Evolutionary conservation across 2,329 filamentous ascomycete species (phyloP).

Genomic region (Colletotrichum cuscutae): DNA sequence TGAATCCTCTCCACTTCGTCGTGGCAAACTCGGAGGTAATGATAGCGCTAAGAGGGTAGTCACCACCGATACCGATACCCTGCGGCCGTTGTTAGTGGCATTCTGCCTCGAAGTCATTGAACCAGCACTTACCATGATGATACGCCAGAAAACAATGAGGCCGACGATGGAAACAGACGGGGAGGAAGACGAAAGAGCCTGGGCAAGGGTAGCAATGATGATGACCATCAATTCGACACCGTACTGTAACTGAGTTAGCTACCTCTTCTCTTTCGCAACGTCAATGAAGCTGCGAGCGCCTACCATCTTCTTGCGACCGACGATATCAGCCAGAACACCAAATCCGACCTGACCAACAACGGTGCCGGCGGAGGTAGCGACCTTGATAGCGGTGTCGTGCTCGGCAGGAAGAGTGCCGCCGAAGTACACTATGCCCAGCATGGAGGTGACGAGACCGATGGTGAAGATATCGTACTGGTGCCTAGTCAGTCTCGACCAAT

Average conservation of each 20-base stretch:
- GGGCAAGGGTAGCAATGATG: slow-evolving; percentile 80
- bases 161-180: slow-evolving; percentile 71
- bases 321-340: slow-evolving; percentile 79
- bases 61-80: slow-evolving; percentile 61
- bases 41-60: slow-evolving; percentile 74
- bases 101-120: background rate
- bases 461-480: slow-evolving; percentile 80
- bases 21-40: slow-evolving; percentile 75
- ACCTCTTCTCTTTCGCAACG: slow-evolving; percentile 19
- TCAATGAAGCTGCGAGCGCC: slow-evolving; percentile 3
- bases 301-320: slow-evolving; percentile 75
- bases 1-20: slow-evolving; percentile 70
- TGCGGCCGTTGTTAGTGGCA: background rate
- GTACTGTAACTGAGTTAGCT: slow-evolving; percentile 66
- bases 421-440: slow-evolving; percentile 84
- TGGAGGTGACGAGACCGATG: slow-evolving; percentile 76
- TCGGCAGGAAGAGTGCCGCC: slow-evolving; percentile 69
- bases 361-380: slow-evolving; percentile 84
- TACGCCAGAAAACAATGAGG: slow-evolving; percentile 82
- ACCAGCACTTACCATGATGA: slow-evolving; percentile 65
- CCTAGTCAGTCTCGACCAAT: background rate
- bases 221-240: slow-evolving; percentile 84
- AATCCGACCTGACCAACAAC: slow-evolving; percentile 86
- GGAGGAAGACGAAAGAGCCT: slow-evolving; percentile 73
- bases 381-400: slow-evolving; percentile 85